Evolutionary conservation across 495 filamentous ascomycete genomes (phyloP).

Genomic region (Viridothelium virens): DNA sequence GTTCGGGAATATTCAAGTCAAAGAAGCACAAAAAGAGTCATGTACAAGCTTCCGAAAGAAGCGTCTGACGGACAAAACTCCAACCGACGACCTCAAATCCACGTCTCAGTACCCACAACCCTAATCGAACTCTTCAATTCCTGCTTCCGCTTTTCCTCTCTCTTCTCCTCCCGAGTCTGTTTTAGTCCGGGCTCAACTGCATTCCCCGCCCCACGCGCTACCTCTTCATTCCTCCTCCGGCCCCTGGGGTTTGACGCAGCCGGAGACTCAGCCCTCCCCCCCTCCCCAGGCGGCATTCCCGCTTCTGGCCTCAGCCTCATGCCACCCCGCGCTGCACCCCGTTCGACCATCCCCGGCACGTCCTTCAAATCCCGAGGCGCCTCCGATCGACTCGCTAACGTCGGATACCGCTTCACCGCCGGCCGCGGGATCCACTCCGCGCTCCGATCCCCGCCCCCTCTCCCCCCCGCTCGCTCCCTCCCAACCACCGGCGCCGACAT

Average conservation of each 20-base stretch:
- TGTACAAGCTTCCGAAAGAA: too few species aligned
- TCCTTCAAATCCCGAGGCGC: too few species aligned
- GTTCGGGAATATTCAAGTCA: too few species aligned
- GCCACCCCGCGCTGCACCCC: neutral
- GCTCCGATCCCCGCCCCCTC: neutral
- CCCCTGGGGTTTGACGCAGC: neutral
- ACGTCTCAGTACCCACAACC: conserved; percentile 10
- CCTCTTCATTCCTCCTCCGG: neutral
- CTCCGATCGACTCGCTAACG: neutral
- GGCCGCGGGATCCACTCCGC: neutral
- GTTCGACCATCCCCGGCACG: too few species aligned
- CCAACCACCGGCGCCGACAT: neutral
- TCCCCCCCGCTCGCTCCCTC: neutral
- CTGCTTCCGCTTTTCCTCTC: conserved; percentile 21
- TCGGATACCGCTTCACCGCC: neutral
- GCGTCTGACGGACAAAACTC: too few species aligned
- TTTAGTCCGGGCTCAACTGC: neutral
- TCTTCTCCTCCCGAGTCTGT: conserved; percentile 14
- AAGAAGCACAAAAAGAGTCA: too few species aligned
- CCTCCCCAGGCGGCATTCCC: neutral
- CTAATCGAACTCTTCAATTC: conserved; percentile 27
- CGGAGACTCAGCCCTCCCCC: neutral
- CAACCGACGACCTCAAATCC: neutral
- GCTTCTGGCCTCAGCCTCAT: neutral
- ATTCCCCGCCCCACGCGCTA: neutral